Base-by-base conservation (phyloP, 108 stramenopile genomes). In the Pseudonitzschia delicatissima region DNA sequence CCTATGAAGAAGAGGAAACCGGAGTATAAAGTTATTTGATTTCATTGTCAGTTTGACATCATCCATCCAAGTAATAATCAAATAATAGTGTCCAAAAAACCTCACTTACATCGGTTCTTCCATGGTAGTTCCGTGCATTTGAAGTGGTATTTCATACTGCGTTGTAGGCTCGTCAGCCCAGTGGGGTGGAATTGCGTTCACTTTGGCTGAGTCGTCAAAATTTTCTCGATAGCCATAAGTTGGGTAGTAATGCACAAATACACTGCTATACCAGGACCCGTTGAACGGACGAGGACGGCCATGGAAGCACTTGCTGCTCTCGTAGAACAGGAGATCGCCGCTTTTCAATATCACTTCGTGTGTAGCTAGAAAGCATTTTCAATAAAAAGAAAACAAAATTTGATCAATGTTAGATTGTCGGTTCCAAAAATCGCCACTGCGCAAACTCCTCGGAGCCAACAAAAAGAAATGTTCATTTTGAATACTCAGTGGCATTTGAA, bases 251-350 rank as follows among this genome's bases (percentile, higher is more conserved):
- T 93, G 92, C 6, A 82, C 81, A 67, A 93, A 90, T 26, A 93
- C 42, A 57, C 74, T 75, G 5, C 73, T 76, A 67, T 91, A 91
- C 83, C 82, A 90, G 11, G 57, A 49, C 2, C 92, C 92, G 59
- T 79, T 77, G 70, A 87, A 84, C 68, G 67, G 55, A 20, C 49
- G 57, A 9, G 93, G 93, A 32, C 94, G 75, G 12, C 94, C 94
- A 66, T 95, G 94, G 33, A 86, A 85, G 57, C 82, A 86, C 68
- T 88, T 88, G 51, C 83, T 77, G 31, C 82, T 82, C 74, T 95
- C 94, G 68, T 95, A 95, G 20, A 95, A 78, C 21, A 95, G 47
- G 57, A 92, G 72, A 68, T 95, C 94, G 21, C 94, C 90, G 25
- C 77, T 67, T 42, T 78, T 74, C 45, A 87, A 58, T 42, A 73